Base-by-base conservation (phyloP, 1,284 basidiomycete genomes). In the Naganishia cerealis region DNA sequence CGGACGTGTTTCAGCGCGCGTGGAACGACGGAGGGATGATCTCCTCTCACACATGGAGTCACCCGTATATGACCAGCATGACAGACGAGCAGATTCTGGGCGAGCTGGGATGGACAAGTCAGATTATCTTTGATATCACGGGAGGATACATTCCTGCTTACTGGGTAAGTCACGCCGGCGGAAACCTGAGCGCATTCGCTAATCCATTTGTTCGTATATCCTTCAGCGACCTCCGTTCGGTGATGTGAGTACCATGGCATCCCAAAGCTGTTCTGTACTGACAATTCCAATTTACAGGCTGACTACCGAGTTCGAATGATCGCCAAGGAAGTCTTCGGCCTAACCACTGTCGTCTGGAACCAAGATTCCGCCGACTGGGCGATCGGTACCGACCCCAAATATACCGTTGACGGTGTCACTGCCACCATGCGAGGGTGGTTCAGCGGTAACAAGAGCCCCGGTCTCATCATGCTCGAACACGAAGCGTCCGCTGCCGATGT, bases 401-500 rank as follows among this genome's bases (percentile, higher is more conserved):
- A 75, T 71, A 78, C 76, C 26, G 43, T 72, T 39, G 66, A 72
- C n/a, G 33, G 57, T 24, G 69, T 70, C 18, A 42, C 57, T 16
- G 40, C 43, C 16, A 43, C 36, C 12, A 54, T 75, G 55, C 74
- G 57, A 39, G 46, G 24, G 56, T 70, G 66, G 65, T 71, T 70
- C 62, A 56, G 57, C 84, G 87, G 87, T 54, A 82, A 88, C 57
- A 90, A 91, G 76, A 79, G 77, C 12, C 87, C 88, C 10, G 92
- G 92, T 42, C 84, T 93, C 21, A 84, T 93, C 72, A 84, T 91
- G 69, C 84, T 94, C 71, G 89, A 94, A 80, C 92, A 95, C 79
- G 92, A 94, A 78, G 80, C 89, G n/a, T 85, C 83, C 21, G 80
- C 85, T 56, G 75, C 82, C 68, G 83, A 88, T 26, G 86, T 92